phyloP scores from a whole-genome alignment of 176 grass and related monocot genomes.

The sorghum (Sorghum bicolor) region DNA sequence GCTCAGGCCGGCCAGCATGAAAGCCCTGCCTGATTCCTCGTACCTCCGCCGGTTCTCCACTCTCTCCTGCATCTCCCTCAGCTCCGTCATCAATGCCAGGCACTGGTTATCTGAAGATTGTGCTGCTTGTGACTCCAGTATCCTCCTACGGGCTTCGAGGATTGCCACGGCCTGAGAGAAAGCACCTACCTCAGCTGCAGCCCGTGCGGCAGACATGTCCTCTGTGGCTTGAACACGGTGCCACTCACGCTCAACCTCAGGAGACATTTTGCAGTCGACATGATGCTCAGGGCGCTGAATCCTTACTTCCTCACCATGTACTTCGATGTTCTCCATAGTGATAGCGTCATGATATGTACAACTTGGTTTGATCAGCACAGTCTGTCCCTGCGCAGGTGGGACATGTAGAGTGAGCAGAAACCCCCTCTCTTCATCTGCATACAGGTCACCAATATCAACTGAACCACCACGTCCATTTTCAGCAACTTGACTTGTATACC shows the following conservation, averaged over 20 bases:
- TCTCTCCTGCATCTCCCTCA: conserved; percentile 85
- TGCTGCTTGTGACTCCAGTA: conserved; percentile 47
- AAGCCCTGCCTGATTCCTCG: conserved; percentile 74
- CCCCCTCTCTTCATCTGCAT: conserved; percentile 91
- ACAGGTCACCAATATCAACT: conserved; percentile 73
- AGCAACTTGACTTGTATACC: conserved; percentile 50
- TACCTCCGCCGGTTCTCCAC: conserved; percentile 71
- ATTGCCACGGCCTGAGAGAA: conserved; percentile 60
- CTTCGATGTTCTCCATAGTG: conserved; percentile 32
- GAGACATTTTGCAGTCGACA: conserved; percentile 39
- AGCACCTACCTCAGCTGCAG: conserved; percentile 52
- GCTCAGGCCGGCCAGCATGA: conserved; percentile 76
- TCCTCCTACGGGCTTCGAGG: conserved; percentile 51
- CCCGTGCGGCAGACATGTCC: conserved; percentile 68
- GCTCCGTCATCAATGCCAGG: conserved; percentile 59
- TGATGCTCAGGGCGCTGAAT: conserved; percentile 41
- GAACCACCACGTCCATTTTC: conserved; percentile 47
- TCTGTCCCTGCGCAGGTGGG: conserved; percentile 39
- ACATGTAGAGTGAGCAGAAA: conserved; percentile 56
- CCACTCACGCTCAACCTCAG: conserved; percentile 71
- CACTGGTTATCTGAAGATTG: conserved; percentile 50
- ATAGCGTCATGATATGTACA: conserved; percentile 56
- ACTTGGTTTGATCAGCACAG: conserved; percentile 48
- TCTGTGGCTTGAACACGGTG: conserved; percentile 68
- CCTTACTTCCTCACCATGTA: conserved; percentile 50